These are phyloP conservation scores for Eucalyptus guilfoylei DNA, from an alignment of 345 rosid species.

Conservation along the genomic window DNA sequence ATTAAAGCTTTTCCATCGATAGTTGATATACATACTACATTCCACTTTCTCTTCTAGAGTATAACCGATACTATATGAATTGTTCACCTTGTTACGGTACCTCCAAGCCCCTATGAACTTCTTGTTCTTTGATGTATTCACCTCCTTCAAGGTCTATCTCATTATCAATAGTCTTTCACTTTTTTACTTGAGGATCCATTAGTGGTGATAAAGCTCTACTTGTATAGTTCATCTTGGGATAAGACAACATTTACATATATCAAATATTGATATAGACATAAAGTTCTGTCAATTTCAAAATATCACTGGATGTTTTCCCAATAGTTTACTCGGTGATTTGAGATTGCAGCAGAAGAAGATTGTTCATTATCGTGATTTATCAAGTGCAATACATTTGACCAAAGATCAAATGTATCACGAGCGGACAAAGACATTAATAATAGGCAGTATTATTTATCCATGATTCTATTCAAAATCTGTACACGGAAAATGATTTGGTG, in stretches of 20 bases:
- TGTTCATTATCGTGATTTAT: not conserved
- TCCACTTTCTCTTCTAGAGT: not conserved
- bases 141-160: not conserved
- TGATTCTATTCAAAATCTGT: too few species aligned
- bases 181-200: not conserved
- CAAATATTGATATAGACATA: not conserved
- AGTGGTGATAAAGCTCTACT: not conserved
- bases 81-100: not conserved
- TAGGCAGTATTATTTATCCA: not conserved
- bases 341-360: not conserved
- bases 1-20: not conserved
- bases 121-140: accelerated
- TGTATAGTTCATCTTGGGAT: not conserved
- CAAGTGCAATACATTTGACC: not conserved
- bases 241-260: not conserved
- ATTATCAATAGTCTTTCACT: not conserved
- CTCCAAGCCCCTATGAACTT: not conserved
- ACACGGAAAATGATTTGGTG: accelerated
- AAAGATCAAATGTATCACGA: not conserved
- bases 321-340: accelerated
- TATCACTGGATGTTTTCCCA: not conserved
- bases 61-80: too few species aligned
- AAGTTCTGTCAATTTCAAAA: too few species aligned
- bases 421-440: not conserved
- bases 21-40: not conserved